Base-by-base conservation (phyloP, 2,329 filamentous ascomycete species). In the Calonectria honghensis region DNA sequence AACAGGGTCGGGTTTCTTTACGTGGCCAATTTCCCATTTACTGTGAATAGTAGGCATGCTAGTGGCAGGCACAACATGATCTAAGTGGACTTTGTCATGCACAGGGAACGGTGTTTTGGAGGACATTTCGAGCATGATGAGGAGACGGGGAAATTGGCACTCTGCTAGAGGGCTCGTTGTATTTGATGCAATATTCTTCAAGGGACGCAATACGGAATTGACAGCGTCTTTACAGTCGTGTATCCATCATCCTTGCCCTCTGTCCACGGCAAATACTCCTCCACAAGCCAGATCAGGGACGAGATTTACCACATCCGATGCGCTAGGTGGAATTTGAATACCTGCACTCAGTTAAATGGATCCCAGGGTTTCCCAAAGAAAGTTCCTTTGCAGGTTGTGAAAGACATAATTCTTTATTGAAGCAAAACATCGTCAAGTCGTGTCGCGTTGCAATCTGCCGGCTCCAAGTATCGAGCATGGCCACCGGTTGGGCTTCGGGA, bases 371-470 rank as follows among this genome's bases (percentile, higher is more conserved):
- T 51, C 9, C 6, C 9, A 14, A 51, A 51, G 9, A 27, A 51
- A 14, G 10, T 27, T 27, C 48, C 48, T 51, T 27, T 51, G 48
- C 48, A 51, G 48, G 48, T 3, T 3, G 7, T 51, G 48, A 51
- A 51, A 14, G 48, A 51, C 48, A 51, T 51, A 51, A 51, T 51
- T 51, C 48, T 51, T 51, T 2, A 51, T 51, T 27, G 48, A 51
- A 51, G n/a, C n/a, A 11, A 27, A 11, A 14, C 27, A 27, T 51
- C 48, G 48, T 51, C 9, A 14, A 51, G 48, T 51, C 48, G 48
- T 51, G 48, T 51, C 48, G 48, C n/a, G 48, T 27, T 10, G n/a
- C 2, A 13, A 51, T 27, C 48, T n/a, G 5, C 27, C 48, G 9
- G 48, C n/a, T 14, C n/a, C 14, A 14, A 51, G n/a, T 7, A 51